These are phyloP conservation scores for Strobilomyces dryophilus DNA, from an alignment of 768 basidiomycete genomes.

Conservation along the genomic window DNA sequence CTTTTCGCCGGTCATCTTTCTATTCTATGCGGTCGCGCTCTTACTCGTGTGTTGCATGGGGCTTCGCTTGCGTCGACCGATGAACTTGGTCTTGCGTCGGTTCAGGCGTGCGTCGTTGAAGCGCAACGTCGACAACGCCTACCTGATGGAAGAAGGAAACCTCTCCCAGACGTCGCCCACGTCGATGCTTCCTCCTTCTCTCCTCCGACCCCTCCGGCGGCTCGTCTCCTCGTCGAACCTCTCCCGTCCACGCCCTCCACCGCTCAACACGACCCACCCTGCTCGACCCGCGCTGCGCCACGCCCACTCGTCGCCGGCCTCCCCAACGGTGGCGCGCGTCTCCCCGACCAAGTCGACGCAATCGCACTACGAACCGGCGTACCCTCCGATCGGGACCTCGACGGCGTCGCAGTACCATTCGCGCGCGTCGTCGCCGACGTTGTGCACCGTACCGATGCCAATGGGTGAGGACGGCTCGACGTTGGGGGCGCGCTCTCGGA, in stretches of 20 bases:
- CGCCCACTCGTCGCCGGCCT: conserved; percentile 17
- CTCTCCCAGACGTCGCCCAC: conserved; percentile 10
- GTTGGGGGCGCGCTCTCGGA: conserved; percentile 53
- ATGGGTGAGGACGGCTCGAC: conserved; percentile 14
- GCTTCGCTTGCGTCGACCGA: conserved; percentile 56
- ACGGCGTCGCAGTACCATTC: conserved; percentile 33
- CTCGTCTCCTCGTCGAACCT: conserved; percentile 18
- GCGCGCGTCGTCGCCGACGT: conserved; percentile 28
- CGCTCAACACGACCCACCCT: conserved; percentile 13
- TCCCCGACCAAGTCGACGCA: conserved; percentile 1
- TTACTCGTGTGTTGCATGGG: conserved; percentile 40
- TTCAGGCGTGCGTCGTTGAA: conserved; percentile 43
- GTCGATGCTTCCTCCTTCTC: conserved; percentile 20
- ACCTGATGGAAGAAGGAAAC: conserved; percentile 48
- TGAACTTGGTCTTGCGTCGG: conserved; percentile 42
- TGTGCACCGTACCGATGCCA: conserved; percentile 8
- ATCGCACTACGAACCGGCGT: conserved; percentile 17
- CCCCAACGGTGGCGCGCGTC: conserved; percentile 8
- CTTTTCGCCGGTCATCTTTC: conserved; percentile 63
- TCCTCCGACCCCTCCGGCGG: conserved; percentile 28
- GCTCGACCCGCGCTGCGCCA: conserved; percentile 18
- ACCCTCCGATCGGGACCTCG: conserved; percentile 26
- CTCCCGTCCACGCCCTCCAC: conserved; percentile 22
- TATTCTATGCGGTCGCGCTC: conserved; percentile 49
- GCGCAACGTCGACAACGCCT: conserved; percentile 22